These are phyloP conservation scores for Suillus brevipes DNA, from an alignment of 768 basidiomycete genomes.

Conservation along the genomic window DNA sequence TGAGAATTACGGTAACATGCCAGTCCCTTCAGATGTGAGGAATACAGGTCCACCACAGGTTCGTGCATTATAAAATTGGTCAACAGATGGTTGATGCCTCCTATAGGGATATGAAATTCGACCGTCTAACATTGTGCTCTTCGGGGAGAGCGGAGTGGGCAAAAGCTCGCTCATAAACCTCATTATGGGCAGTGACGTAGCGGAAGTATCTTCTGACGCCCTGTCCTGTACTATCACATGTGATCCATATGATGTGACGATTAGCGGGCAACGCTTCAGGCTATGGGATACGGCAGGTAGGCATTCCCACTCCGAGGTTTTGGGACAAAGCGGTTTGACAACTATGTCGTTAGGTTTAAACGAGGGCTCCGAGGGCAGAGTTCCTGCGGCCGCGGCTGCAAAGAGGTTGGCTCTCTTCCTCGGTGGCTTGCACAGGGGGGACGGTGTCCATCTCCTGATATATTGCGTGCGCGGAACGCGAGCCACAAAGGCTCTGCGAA, in stretches of 20 bases:
- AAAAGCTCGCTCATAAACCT: slow-evolving; percentile 49
- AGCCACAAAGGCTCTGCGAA: slow-evolving; percentile 18
- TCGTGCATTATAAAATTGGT: neutral
- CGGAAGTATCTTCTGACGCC: slow-evolving; percentile 30
- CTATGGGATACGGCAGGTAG: slow-evolving; percentile 36
- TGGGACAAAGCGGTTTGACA: neutral
- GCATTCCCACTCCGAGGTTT: neutral
- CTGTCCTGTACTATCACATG: slow-evolving; percentile 39
- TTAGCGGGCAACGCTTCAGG: slow-evolving; percentile 20
- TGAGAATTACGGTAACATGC: too few species aligned
- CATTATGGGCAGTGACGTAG: slow-evolving; percentile 31
- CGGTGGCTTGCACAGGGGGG: slow-evolving; percentile 26
- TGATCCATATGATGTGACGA: slow-evolving; percentile 20
- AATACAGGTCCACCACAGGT: neutral
- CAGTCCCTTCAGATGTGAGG: neutral
- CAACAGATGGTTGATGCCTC: neutral
- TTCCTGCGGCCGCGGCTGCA: slow-evolving; percentile 27
- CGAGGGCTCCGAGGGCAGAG: slow-evolving; percentile 31
- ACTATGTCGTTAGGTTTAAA: slow-evolving; percentile 25
- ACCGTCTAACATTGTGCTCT: slow-evolving; percentile 38
- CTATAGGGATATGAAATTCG: neutral
- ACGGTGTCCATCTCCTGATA: slow-evolving; percentile 27
- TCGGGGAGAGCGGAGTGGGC: slow-evolving; percentile 42
- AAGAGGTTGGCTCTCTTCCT: slow-evolving; percentile 32
- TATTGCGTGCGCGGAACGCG: slow-evolving; percentile 30